These are phyloP conservation scores for Aspergillus tanneri DNA, from an alignment of 2,329 filamentous ascomycete genomes.

Conservation along the genomic window DNA sequence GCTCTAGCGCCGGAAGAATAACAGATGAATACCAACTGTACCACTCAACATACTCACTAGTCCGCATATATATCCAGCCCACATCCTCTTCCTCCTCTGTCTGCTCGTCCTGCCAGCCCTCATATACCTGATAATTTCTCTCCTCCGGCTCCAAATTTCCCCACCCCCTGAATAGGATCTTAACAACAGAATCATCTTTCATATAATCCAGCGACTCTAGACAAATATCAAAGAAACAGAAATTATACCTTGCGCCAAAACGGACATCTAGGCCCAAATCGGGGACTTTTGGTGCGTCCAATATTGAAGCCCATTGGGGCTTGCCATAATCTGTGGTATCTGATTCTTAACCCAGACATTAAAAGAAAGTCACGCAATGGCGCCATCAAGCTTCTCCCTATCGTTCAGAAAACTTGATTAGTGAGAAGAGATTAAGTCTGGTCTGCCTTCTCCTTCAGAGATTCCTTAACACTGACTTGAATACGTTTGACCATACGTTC, in stretches of 20 bases:
- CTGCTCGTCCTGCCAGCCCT: not conserved
- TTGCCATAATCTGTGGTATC: not conserved
- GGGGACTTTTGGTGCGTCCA: too few species aligned
- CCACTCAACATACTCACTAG: not conserved
- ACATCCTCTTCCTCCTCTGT: not conserved
- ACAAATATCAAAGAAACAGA: not conserved
- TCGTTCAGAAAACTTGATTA: not conserved
- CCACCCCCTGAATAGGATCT: not conserved
- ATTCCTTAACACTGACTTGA: not conserved
- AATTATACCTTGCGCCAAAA: not conserved
- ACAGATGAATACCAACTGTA: too few species aligned
- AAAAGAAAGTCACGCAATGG: not conserved
- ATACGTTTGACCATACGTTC: not conserved
- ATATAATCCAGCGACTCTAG: not conserved
- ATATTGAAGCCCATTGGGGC: too few species aligned
- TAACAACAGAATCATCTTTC: not conserved
- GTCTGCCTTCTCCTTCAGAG: not conserved
- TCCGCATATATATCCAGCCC: not conserved
- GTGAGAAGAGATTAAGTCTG: not conserved
- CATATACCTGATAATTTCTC: not conserved
- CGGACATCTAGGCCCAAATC: too few species aligned
- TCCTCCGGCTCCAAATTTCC: not conserved
- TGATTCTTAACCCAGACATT: not conserved
- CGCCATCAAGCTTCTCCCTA: not conserved
- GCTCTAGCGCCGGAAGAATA: too few species aligned